phyloP scores from a whole-genome alignment of 169 alveolate genomes.

The Amoebophrya sp. region DNA sequence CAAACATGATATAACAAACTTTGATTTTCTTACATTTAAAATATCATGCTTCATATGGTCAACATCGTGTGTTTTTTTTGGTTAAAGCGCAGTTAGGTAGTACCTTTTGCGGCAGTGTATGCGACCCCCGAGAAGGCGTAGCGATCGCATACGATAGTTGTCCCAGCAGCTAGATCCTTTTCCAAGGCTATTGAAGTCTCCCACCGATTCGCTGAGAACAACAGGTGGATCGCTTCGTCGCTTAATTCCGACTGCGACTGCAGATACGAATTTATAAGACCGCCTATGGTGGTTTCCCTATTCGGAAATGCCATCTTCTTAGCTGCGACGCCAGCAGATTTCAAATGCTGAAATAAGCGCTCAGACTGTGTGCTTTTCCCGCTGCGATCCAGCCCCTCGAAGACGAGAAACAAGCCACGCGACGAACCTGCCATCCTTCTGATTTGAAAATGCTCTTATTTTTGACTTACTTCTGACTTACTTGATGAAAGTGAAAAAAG shows the following conservation, averaged over 20 bases:
- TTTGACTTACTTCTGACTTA: no score
- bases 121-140: constrained; percentile 21
- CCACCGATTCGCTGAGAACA: not conserved
- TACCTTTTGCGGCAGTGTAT: constrained; percentile 5
- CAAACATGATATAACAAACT: no score
- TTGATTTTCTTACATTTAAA: no score
- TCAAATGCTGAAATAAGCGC: not conserved
- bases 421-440: no score
- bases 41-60: no score
- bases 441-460: no score
- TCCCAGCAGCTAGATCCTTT: not conserved
- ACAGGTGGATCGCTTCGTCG: not conserved
- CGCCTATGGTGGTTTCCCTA: not conserved
- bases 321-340: not conserved
- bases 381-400: constrained; percentile 12
- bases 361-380: not conserved
- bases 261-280: not conserved
- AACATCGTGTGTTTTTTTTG: no score
- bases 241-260: not conserved
- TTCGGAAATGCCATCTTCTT: not conserved
- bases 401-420: constrained; percentile 6
- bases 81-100: no score
- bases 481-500: no score
- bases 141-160: not conserved
- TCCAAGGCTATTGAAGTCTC: not conserved